Base-by-base conservation (phyloP, 2,329 filamentous ascomycete species). In the Ophiostoma ulmi region DNA sequence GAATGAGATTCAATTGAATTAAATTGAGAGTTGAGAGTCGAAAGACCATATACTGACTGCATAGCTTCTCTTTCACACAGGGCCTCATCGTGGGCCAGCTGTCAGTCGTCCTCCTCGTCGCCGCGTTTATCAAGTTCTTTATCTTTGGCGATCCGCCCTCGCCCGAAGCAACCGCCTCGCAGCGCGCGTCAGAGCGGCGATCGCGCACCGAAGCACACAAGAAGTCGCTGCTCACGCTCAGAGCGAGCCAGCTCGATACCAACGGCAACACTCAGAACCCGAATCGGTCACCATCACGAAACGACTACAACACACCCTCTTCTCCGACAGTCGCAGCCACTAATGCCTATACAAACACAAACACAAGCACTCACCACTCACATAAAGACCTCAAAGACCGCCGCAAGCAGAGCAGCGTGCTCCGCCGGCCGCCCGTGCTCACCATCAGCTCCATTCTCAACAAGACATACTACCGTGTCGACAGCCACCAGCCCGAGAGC, bases 91-190 rank as follows among this genome's bases (percentile, higher is more conserved):
- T 98, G 41, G 95, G 95, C 68, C 95, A 99, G 80, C 85, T 99
- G 69, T 97, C 93, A 1, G 91, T 99, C 65, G 92, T 97, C 17
- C 83, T 98, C 35, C 85, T 99, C 55, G 88, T 99, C 73, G 94
- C 93, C 74, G 92, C 91, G 75, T 98, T 99, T 81, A 98, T 99
- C 80, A 97, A 97, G 79, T 99, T 97, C 87, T 99, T 99, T 86
- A 98, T 99, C 78, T 98, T 99, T 78, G 95, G 95, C 76, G 95
- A 98, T 78, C 89, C 93, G 5, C 93, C 93, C 0, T 93, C 91
- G 1, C 86, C 93, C 73, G 93, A 97, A 74, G 88, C 90, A 70
- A 92, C 91, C 26, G 92, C 93, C 14, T 85, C 92, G 8, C 83
- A 91, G 63, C 88, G 91, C 74, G 92, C 91, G 71, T 90, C 90